These are phyloP conservation scores for Tylopilus sp. DNA, from an alignment of 768 basidiomycete species.

Conservation along the genomic window DNA sequence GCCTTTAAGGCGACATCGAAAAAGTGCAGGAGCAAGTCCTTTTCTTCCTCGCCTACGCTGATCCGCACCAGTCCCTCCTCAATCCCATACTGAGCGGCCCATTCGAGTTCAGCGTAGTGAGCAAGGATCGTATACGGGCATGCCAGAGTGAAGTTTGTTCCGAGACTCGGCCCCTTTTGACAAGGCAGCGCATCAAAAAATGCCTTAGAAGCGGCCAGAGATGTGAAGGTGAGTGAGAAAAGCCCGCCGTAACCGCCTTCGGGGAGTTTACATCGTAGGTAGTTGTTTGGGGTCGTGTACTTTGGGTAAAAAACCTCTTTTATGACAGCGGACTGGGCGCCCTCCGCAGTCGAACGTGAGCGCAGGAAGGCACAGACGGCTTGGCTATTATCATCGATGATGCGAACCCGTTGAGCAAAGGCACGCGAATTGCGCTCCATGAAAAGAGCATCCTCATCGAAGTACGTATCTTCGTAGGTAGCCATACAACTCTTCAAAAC, in stretches of 20 bases:
- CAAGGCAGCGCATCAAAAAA: constrained; percentile 85
- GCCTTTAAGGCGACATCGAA: constrained; percentile 67
- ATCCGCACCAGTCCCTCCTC: constrained; percentile 81
- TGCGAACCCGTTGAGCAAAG: constrained; percentile 69
- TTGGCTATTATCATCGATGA: constrained; percentile 81
- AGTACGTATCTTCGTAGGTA: constrained; percentile 83
- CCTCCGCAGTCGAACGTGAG: constrained; percentile 48
- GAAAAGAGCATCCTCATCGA: constrained; percentile 87
- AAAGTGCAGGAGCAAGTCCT: constrained; percentile 47
- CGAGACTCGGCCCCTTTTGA: constrained; percentile 87
- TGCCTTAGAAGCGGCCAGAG: constrained; percentile 58
- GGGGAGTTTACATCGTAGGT: constrained; percentile 61
- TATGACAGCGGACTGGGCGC: constrained; percentile 44
- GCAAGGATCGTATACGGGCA: constrained; percentile 92
- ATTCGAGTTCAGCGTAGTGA: constrained; percentile 85
- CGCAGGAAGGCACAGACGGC: constrained; percentile 77
- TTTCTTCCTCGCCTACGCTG: constrained; percentile 88
- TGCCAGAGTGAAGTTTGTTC: constrained; percentile 95
- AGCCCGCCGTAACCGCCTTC: constrained; percentile 74
- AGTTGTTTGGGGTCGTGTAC: constrained; percentile 68
- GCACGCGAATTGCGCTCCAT: constrained; percentile 99
- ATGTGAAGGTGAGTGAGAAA: constrained; percentile 83
- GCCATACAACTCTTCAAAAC: constrained; percentile 59
- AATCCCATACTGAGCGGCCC: constrained; percentile 87
- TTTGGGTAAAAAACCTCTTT: constrained; percentile 91